These are phyloP conservation scores for Neckera pumila DNA, from an alignment of 225 moss, liverwort and hornwort species.

Conservation along the genomic window DNA sequence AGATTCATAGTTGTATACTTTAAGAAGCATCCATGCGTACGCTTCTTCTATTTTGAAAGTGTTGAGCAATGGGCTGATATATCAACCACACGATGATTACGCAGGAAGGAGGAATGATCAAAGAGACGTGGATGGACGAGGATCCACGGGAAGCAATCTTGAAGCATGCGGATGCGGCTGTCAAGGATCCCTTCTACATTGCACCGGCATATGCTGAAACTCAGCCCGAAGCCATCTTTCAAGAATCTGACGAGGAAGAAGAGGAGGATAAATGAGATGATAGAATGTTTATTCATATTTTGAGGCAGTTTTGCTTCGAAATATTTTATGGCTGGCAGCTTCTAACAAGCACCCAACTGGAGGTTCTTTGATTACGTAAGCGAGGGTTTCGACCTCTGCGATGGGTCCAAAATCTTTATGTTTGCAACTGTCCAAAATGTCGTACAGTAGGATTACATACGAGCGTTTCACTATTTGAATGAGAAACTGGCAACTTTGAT, in stretches of 20 bases:
- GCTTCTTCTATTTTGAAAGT: neutral
- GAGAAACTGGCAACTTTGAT: neutral
- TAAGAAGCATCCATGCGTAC: neutral
- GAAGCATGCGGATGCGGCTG: constrained; percentile 95
- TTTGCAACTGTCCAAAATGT: neutral
- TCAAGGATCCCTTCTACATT: constrained; percentile 76
- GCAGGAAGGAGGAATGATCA: constrained; percentile 99
- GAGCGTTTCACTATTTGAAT: neutral
- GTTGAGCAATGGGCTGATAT: neutral
- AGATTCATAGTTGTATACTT: neutral
- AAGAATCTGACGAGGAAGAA: constrained; percentile 74
- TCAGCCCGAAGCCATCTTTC: constrained; percentile 84
- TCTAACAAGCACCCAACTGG: neutral
- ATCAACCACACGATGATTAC: neutral
- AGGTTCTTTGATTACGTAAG: neutral
- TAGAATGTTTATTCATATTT: neutral
- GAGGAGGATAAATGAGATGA: constrained; percentile 22
- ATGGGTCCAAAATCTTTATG: neutral
- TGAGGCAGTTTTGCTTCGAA: neutral
- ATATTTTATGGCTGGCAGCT: neutral
- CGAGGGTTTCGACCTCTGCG: neutral
- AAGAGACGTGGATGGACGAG: constrained; percentile 99
- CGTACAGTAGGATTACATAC: neutral
- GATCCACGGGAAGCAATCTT: constrained; percentile 96
- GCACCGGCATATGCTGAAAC: constrained; percentile 96